Evolutionary conservation across 2,329 filamentous ascomycete genomes (phyloP).

Genomic region (Penicillium sp.): DNA sequence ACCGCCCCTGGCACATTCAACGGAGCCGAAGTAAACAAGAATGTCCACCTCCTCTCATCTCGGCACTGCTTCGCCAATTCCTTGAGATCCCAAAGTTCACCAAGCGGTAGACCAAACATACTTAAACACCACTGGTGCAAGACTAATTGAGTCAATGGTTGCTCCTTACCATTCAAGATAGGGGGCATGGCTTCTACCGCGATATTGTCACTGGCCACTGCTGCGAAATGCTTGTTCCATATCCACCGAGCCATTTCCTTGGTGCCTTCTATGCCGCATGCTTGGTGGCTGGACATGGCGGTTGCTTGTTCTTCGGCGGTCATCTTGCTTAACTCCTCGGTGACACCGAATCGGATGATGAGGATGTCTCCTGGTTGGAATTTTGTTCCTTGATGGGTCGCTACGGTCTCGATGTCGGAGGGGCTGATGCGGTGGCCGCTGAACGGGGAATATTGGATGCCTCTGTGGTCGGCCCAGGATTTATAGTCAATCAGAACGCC

Average conservation of each 20-base stretch:
- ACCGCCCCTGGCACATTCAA: slow-evolving; percentile 49
- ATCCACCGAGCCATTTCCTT: slow-evolving; percentile 57
- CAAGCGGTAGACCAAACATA: slow-evolving; percentile 50
- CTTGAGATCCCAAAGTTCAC: slow-evolving; percentile 53
- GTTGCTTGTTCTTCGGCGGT: slow-evolving; percentile 21
- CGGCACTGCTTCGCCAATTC: slow-evolving; percentile 44
- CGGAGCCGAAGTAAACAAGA: slow-evolving; percentile 50
- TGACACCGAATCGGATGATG: slow-evolving; percentile 30
- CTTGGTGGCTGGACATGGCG: slow-evolving; percentile 11
- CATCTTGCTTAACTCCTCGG: slow-evolving; percentile 23
- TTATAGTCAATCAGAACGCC: slow-evolving; percentile 60
- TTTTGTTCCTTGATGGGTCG: slow-evolving; percentile 21
- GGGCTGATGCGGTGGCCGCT: slow-evolving; percentile 39
- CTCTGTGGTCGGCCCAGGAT: slow-evolving; percentile 59
- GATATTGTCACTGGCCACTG: slow-evolving; percentile 33
- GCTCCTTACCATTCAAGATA: slow-evolving; percentile 20
- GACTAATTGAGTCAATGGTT: slow-evolving; percentile 22
- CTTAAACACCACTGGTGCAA: slow-evolving; percentile 49
- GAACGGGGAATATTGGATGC: slow-evolving; percentile 60
- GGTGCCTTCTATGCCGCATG: slow-evolving; percentile 51
- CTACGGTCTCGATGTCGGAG: slow-evolving; percentile 25
- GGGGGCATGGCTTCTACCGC: slow-evolving; percentile 34
- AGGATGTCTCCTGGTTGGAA: slow-evolving; percentile 30
- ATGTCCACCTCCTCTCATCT: slow-evolving; percentile 45
- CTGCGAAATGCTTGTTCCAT: slow-evolving; percentile 57